Base-by-base conservation (phyloP, 2,329 filamentous ascomycete genomes). In the Alternaria alternata region DNA sequence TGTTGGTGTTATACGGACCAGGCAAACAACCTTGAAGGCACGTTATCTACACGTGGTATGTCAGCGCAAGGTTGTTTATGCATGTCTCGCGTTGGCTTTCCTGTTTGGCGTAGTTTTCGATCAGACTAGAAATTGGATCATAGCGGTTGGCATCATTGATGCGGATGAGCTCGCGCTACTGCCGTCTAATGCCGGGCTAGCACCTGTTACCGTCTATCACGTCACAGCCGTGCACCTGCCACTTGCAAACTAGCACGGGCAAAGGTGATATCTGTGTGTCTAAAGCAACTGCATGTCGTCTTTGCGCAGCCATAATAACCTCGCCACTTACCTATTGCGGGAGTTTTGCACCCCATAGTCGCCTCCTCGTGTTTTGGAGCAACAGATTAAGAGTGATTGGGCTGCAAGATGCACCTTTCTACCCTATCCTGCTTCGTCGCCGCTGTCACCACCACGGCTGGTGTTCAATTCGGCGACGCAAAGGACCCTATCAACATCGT, bases 401-500 rank as follows among this genome's bases (percentile, higher is more conserved):
- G 7, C 7, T 41, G 11, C 51, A 61, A 51, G 36, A 62, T 62
- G 61, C 43, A 32, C 54, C n/a, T 55, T 38, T 36, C 47, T 14
- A 32, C 56, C 22, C 26, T 69, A 30, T 34, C 42, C 44, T 22
- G 53, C 34, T 44, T 71, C 9, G 54, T 53, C 22, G 54, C 44
- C 34, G 46, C 54, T 7, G 57, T 60, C 18, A 36, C 46, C n/a
- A 61, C 49, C 8, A 54, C 61, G 30, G 61, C 64, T 11, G 51
- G 44, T 24, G 43, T 57, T 2, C 53, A 55, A 34, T 46, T 63
- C n/a, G 30, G 59, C 8, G 49, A 59, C 42, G 32, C 49, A 2
- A 55, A 36, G n/a, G 62, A 71, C 22, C 46, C 55, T 32, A 70
- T 84, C 47, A 81, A 75, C 0, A 84, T 83, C 64, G 58, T 66